These are phyloP conservation scores for Medicago truncatula DNA, from an alignment of 306 rosid species.

Conservation along the genomic window MtrunA17r5.0-ANR NC_053042.1:2359001-2359500, in stretches of 20 bases:
- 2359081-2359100: conserved; percentile 20
- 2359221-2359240: conserved; percentile 15
- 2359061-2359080: conserved; percentile 4
- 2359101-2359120: not conserved
- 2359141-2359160: not conserved
- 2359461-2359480: conserved; percentile 22
- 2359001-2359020: conserved; percentile 5
- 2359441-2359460: not conserved
- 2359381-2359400: conserved; percentile 42
- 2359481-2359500: not conserved
- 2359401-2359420: conserved; percentile 47
- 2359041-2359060: conserved; percentile 1
- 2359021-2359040: conserved; percentile 33
- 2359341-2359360: conserved; percentile 45
- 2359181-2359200: conserved; percentile 6
- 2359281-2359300: conserved; percentile 46
- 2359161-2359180: not conserved
- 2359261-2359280: conserved; percentile 40
- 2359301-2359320: conserved; percentile 37
- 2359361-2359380: conserved; percentile 37
- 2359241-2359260: conserved; percentile 51
- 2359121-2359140: not conserved
- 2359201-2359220: conserved; percentile 6
- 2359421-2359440: conserved; percentile 20
- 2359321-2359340: conserved; percentile 42